phyloP scores from a whole-genome alignment of 805 yeast species.

The Ogataea corticis region DNA sequence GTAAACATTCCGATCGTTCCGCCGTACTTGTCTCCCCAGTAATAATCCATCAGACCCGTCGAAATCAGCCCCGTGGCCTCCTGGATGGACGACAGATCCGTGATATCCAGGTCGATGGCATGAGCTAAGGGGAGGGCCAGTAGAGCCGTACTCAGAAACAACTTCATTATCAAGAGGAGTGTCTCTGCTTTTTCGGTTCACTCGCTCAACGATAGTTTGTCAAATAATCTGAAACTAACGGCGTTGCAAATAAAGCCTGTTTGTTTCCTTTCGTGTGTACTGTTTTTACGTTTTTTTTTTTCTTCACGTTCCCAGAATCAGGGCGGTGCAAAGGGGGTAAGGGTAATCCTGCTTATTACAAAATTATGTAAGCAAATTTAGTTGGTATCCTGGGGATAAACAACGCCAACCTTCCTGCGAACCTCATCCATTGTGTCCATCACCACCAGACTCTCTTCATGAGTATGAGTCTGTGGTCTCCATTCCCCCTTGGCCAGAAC shows the following conservation, averaged over 20 bases:
- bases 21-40: slow-evolving; percentile 63
- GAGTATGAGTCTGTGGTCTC: slow-evolving; percentile 37
- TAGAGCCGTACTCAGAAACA: not conserved
- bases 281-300: not conserved
- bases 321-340: not conserved
- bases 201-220: not conserved
- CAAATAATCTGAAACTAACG: too few relatives aligned
- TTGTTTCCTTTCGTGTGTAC: not conserved
- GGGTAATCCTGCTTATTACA: not conserved
- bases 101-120: slow-evolving; percentile 37
- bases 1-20: slow-evolving; percentile 86
- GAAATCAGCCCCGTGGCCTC: slow-evolving; percentile 53
- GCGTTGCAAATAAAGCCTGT: not conserved
- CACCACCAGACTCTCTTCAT: slow-evolving; percentile 47
- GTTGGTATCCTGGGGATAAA: slow-evolving; percentile 43
- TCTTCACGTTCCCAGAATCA: not conserved
- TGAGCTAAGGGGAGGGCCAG: slow-evolving; percentile 9
- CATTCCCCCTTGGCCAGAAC: slow-evolving; percentile 42
- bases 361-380: slow-evolving; percentile 5
- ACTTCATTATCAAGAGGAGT: not conserved
- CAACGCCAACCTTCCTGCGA: slow-evolving; percentile 44
- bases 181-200: not conserved
- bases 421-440: slow-evolving; percentile 50
- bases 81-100: slow-evolving; percentile 45
- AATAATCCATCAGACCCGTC: slow-evolving; percentile 67